phyloP scores from a whole-genome alignment of 106 monocot species.

The Amphibolis antarctica region DNA sequence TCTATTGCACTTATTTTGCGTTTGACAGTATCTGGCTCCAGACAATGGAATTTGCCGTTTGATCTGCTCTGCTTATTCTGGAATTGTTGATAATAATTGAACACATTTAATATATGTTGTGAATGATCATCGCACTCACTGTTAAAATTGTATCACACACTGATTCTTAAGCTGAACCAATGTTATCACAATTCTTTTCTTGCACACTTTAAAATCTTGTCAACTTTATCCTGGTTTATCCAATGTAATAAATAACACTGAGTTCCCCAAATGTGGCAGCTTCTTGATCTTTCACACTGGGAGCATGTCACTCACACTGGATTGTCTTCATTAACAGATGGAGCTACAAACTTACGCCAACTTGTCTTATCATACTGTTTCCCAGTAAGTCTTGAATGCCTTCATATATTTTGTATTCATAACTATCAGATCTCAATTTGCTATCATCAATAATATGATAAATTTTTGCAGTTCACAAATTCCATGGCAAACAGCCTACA shows the following conservation, averaged over 20 bases:
- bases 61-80: too few species aligned
- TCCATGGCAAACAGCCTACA: slow-evolving; percentile 29
- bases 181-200: too few species aligned
- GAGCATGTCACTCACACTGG: slow-evolving; percentile 32
- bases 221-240: too few species aligned
- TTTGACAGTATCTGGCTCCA: too few species aligned
- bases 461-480: slow-evolving; percentile 36
- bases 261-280: slow-evolving; percentile 18
- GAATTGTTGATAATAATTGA: too few species aligned
- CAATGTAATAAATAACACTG: too few species aligned
- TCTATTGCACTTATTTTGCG: too few species aligned
- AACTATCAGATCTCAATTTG: background rate
- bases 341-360: slow-evolving; percentile 30
- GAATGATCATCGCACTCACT: background rate
- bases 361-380: slow-evolving; percentile 41
- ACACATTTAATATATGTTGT: too few species aligned
- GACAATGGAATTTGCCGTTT: too few species aligned
- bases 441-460: background rate
- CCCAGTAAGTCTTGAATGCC: slow-evolving; percentile 31
- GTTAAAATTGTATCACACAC: background rate
- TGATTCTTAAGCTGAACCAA: too few species aligned
- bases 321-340: slow-evolving; percentile 29
- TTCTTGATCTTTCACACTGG: slow-evolving; percentile 50
- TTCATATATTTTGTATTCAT: background rate
- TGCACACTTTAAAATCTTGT: too few species aligned